Percentiles rank a stretch among this genome's conserved stretches.
Conservation (phyloP, 352 stramenopile genomes). For the Halophytophthora batemanensis region DNA sequence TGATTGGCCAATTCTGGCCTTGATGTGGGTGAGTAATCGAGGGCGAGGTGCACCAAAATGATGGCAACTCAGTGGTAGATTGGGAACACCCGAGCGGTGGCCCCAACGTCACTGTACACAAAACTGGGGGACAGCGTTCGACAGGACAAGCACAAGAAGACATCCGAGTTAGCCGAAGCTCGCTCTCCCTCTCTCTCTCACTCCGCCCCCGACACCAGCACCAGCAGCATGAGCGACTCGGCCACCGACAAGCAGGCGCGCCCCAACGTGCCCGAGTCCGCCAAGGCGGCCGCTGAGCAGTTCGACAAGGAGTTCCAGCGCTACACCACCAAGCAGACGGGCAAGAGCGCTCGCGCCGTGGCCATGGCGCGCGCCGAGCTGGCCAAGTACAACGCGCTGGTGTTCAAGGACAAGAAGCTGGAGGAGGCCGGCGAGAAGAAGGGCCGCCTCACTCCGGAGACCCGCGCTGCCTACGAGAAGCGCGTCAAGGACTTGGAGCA, state of each 20-base stretch:
- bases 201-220: too few relatives aligned
- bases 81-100: too few relatives aligned
- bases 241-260: slow-evolving; percentile 5
- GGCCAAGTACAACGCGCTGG: slow-evolving; percentile 72
- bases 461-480: slow-evolving; percentile 63
- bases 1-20: too few relatives aligned
- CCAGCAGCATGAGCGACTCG: slow-evolving; percentile 16
- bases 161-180: too few relatives aligned
- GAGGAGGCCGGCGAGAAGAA: slow-evolving; percentile 65
- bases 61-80: too few relatives aligned
- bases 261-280: slow-evolving; percentile 20
- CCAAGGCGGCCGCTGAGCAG: slow-evolving; percentile 57
- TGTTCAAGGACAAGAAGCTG: slow-evolving; percentile 87
- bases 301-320: slow-evolving; percentile 86
- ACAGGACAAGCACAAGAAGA: too few relatives aligned
- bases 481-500: slow-evolving; percentile 67
- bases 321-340: slow-evolving; percentile 79
- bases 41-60: too few relatives aligned
- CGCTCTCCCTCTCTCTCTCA: too few relatives aligned
- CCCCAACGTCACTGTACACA: too few relatives aligned
- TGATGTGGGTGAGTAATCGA: too few relatives aligned
- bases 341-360: slow-evolving; percentile 67
- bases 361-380: slow-evolving; percentile 76
- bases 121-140: too few relatives aligned
- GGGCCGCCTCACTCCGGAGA: slow-evolving; percentile 48